phyloP scores from a whole-genome alignment of 768 basidiomycete genomes.

The Russula sp. region DNA sequence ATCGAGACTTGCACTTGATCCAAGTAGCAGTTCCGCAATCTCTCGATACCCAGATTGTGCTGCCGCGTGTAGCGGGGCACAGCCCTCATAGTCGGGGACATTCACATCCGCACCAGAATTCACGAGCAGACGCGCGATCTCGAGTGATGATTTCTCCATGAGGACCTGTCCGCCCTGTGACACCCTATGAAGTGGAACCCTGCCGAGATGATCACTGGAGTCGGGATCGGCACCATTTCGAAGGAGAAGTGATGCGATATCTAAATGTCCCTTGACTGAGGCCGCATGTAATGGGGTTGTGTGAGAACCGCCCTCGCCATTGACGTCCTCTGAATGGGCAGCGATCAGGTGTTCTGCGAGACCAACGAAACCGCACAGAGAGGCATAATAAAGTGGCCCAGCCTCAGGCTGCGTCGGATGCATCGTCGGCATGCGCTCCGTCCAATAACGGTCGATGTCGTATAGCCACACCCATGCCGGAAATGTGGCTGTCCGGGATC shows the following conservation, averaged over 20 bases:
- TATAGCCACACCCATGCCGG: conserved; percentile 16
- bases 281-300: neutral
- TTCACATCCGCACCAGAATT: neutral
- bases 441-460: conserved; percentile 13
- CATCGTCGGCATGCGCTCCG: neutral
- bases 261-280: neutral
- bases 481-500: conserved; percentile 6
- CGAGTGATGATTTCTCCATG: neutral
- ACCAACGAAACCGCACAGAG: conserved; percentile 9
- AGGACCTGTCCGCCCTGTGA: neutral
- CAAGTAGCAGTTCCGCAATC: neutral
- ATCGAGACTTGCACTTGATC: neutral
- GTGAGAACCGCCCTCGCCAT: neutral
- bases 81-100: neutral
- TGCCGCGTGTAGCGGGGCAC: conserved; percentile 9
- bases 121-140: neutral
- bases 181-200: neutral
- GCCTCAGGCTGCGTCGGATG: neutral
- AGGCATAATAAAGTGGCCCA: conserved; percentile 8
- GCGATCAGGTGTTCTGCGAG: conserved; percentile 4
- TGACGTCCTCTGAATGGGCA: neutral
- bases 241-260: neutral
- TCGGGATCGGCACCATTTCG: neutral
- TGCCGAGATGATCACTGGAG: neutral
- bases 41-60: conserved; percentile 7